These are phyloP conservation scores for Hyparrhenia diplandra DNA, from an alignment of 176 grass and related monocot genomes.

Conservation along the genomic window DNA sequence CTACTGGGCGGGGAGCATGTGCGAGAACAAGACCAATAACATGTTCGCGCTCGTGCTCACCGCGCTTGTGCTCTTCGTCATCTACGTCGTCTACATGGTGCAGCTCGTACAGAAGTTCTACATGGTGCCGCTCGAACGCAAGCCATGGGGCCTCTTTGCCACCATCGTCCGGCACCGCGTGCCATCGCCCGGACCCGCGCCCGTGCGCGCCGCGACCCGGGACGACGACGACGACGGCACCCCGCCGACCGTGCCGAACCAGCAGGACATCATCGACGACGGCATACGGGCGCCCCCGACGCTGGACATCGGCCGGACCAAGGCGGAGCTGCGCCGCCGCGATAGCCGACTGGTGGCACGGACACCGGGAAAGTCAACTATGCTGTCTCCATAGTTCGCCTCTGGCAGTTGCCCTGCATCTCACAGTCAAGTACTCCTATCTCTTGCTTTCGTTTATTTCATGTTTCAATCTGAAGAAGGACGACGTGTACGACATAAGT, in stretches of 20 bases:
- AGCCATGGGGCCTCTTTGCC: not conserved
- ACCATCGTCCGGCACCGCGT: not conserved
- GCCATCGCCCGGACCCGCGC: fast-evolving
- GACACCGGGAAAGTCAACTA: not conserved
- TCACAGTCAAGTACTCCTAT: not conserved
- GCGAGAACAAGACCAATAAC: not conserved
- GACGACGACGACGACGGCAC: not conserved
- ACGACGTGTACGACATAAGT: not conserved
- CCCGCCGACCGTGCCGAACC: not conserved
- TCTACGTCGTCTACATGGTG: not conserved
- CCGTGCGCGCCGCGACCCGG: too few relatives aligned
- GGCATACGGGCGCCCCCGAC: not conserved
- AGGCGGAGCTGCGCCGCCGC: not conserved
- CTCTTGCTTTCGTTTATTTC: not conserved
- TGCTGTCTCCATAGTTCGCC: not conserved
- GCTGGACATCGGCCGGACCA: not conserved
- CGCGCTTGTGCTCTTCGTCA: not conserved
- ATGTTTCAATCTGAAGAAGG: not conserved
- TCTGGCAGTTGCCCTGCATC: not conserved
- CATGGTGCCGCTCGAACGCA: not conserved
- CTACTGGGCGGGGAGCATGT: not conserved
- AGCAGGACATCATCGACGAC: not conserved
- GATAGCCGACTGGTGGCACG: not conserved
- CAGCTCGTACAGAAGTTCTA: not conserved
- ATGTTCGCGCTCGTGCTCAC: not conserved